A percentile compares a stretch with the other conserved stretches of the same genome.
Evolutionary conservation across 352 stramenopile species (phyloP).

Genomic region (Detonula confervacea): DNA sequence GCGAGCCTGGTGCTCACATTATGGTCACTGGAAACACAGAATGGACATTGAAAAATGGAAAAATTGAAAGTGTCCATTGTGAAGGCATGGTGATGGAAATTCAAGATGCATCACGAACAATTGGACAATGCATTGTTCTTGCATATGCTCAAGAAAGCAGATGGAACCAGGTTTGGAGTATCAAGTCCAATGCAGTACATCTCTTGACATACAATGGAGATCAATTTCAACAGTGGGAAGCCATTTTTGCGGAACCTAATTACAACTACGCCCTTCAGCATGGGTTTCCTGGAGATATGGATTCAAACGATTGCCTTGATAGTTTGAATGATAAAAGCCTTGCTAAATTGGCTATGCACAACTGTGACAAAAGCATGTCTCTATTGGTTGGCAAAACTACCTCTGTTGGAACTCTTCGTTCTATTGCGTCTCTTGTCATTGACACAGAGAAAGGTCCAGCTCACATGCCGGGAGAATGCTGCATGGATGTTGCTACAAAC

Average conservation of each 20-base stretch:
- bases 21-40: neutral
- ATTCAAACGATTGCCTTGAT: neutral
- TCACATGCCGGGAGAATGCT: slow-evolving; percentile 12
- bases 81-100: neutral
- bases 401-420: slow-evolving; percentile 20
- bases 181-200: neutral
- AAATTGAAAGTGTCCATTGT: neutral
- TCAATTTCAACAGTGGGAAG: slow-evolving; percentile 2
- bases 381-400: slow-evolving; percentile 12
- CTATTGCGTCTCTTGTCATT: slow-evolving; percentile 17
- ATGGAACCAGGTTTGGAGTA: neutral
- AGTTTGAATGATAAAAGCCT: neutral
- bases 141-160: neutral
- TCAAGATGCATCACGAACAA: neutral
- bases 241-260: neutral
- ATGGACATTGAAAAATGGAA: neutral
- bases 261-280: slow-evolving; percentile 5
- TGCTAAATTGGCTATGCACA: neutral
- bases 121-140: neutral
- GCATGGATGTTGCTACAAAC: slow-evolving; percentile 9
- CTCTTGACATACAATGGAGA: slow-evolving; percentile 6
- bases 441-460: slow-evolving; percentile 13
- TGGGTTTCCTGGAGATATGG: slow-evolving; percentile 5
- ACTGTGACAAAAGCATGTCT: slow-evolving; percentile 26
- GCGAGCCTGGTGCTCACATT: neutral